These are phyloP conservation scores for Immersiella caudata DNA, from an alignment of 495 filamentous ascomycete genomes.

Conservation along the genomic window DNA sequence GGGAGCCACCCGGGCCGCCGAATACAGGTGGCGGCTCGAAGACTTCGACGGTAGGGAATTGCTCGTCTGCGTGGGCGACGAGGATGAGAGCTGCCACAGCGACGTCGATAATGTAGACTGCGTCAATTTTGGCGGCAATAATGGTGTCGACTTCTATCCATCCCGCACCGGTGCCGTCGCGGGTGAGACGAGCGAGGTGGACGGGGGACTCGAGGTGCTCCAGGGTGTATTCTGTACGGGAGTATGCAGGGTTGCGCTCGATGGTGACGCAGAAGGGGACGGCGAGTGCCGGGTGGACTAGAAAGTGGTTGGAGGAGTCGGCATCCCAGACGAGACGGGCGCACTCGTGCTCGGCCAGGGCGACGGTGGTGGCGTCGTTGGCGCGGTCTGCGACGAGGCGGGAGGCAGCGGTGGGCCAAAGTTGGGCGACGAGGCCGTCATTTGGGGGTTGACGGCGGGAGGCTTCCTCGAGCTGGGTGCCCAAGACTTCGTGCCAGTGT, in stretches of 20 bases:
- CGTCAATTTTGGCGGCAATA: slow-evolving; percentile 54
- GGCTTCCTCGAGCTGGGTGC: slow-evolving; percentile 61
- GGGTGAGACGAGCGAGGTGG: slow-evolving; percentile 52
- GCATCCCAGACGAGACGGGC: slow-evolving; percentile 72
- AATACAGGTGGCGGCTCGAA: slow-evolving; percentile 56
- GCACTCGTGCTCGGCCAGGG: slow-evolving; percentile 70
- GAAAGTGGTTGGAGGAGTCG: slow-evolving; percentile 63
- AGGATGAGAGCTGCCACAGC: slow-evolving; percentile 67
- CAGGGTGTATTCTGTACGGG: slow-evolving; percentile 60
- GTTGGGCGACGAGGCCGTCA: slow-evolving; percentile 71
- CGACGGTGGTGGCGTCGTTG: slow-evolving; percentile 60
- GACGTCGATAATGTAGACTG: slow-evolving; percentile 77
- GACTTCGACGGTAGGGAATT: slow-evolving; percentile 47
- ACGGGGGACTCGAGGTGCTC: slow-evolving; percentile 62
- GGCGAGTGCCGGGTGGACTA: slow-evolving; percentile 69
- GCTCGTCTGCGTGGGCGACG: slow-evolving; percentile 66
- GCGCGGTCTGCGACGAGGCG: slow-evolving; percentile 70
- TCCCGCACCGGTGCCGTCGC: slow-evolving; percentile 55
- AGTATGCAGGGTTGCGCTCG: slow-evolving; percentile 55
- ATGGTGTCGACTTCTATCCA: slow-evolving; percentile 57
- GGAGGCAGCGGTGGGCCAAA: slow-evolving; percentile 70
- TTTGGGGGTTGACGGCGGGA: slow-evolving; percentile 60
- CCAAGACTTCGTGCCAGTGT: slow-evolving; percentile 59
- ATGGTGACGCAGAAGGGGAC: slow-evolving; percentile 59
- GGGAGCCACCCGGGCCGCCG: slow-evolving; percentile 24